phyloP scores from a whole-genome alignment of 1,284 basidiomycete species.

The Xanthoconium separans region DNA sequence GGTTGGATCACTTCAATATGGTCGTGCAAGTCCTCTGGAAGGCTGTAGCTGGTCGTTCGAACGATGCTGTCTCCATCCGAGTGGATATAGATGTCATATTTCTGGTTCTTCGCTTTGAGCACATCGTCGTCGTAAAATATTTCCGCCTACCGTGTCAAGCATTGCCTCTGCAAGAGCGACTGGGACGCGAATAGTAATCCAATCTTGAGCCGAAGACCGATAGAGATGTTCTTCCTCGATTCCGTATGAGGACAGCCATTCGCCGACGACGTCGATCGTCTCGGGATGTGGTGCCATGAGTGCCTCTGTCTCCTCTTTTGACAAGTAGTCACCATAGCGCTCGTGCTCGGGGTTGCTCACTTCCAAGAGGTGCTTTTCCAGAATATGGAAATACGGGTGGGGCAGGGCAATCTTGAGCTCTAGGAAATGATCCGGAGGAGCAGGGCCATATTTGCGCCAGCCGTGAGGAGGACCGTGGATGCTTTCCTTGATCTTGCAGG shows the following conservation, averaged over 20 bases:
- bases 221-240: conserved; percentile 45
- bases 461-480: conserved; percentile 18
- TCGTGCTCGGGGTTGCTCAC: conserved; percentile 61
- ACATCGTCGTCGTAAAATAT: neutral
- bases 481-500: conserved; percentile 22
- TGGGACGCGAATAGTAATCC: conserved; percentile 62
- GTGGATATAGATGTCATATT: conserved; percentile 64
- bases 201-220: conserved; percentile 65
- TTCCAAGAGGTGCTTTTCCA: conserved; percentile 65
- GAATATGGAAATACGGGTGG: conserved; percentile 57
- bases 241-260: conserved; percentile 64
- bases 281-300: conserved; percentile 58
- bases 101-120: conserved; percentile 36
- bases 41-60: conserved; percentile 68
- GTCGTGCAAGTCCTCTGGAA: conserved; percentile 57
- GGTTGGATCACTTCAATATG: conserved; percentile 75
- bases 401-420: conserved; percentile 41
- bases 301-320: conserved; percentile 60
- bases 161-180: conserved; percentile 64
- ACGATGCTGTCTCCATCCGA: conserved; percentile 50
- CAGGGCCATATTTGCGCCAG: conserved; percentile 12
- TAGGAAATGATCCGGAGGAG: conserved; percentile 14
- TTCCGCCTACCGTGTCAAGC: conserved; percentile 57
- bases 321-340: conserved; percentile 67
- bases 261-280: conserved; percentile 52